A percentile compares a stretch with the other conserved stretches of the same genome.
phyloP scores from a whole-genome alignment of 805 yeast genomes.

The Kluyveromyces starmeri region DNA sequence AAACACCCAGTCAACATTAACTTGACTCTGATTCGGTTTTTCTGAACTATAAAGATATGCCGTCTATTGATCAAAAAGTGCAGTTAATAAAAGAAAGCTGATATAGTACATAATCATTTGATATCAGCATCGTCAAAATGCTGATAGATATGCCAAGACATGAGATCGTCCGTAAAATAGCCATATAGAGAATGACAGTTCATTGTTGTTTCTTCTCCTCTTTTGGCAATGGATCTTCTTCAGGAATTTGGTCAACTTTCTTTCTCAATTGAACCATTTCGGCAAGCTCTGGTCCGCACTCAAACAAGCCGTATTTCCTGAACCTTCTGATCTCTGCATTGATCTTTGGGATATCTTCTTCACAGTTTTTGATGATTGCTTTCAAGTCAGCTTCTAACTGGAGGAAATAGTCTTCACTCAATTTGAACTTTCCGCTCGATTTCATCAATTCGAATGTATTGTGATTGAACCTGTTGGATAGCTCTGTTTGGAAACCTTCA shows the following conservation, averaged over 20 bases:
- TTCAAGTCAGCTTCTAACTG: constrained; percentile 43
- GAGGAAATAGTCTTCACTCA: constrained; percentile 48
- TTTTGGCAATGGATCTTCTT: constrained; percentile 5
- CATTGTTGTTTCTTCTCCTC: constrained; percentile 15
- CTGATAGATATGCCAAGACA: no score
- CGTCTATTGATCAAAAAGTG: no score
- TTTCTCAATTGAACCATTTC: constrained; percentile 23
- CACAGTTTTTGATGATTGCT: constrained; percentile 27
- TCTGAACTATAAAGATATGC: no score
- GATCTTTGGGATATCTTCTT: constrained; percentile 31
- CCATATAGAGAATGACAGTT: no score
- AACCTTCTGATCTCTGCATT: constrained; percentile 44
- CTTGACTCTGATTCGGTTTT: no score
- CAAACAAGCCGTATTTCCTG: constrained; percentile 58
- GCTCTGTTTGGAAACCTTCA: constrained; percentile 73
- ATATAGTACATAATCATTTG: no score
- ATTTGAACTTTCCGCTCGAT: constrained; percentile 38
- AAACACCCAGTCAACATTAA: no score
- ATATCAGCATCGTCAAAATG: no score
- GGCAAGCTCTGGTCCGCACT: constrained; percentile 32
- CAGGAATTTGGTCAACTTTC: constrained; percentile 12
- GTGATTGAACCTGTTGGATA: constrained; percentile 31
- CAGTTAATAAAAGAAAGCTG: no score
- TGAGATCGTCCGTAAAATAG: no score
- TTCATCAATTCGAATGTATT: constrained; percentile 33